phyloP scores from a whole-genome alignment of 1,284 basidiomycete species.

The Moesziomyces antarcticus region DNA sequence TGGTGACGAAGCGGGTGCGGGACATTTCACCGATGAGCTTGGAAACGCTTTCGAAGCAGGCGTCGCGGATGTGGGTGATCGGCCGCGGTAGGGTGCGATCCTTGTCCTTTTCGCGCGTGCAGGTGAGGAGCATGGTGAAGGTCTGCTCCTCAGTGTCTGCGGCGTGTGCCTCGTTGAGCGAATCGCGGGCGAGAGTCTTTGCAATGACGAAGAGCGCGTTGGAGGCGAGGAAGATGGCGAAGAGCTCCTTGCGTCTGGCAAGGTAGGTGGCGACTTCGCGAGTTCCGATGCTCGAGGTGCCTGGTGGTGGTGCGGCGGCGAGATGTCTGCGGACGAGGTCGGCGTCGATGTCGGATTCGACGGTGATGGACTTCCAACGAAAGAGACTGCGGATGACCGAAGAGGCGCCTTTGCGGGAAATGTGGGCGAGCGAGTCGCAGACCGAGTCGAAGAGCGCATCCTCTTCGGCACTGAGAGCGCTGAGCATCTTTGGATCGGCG shows the following conservation, averaged over 20 bases:
- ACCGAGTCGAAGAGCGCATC: constrained; percentile 84
- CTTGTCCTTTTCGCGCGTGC: constrained; percentile 55
- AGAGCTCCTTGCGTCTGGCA: constrained; percentile 49
- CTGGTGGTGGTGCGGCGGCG: constrained; percentile 11
- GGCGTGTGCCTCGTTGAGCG: constrained; percentile 38
- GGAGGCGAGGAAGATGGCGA: constrained; percentile 47
- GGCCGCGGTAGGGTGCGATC: constrained; percentile 41
- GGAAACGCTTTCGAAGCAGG: constrained; percentile 59
- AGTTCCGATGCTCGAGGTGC: constrained; percentile 16
- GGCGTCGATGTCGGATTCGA: constrained; percentile 36
- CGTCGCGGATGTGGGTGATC: constrained; percentile 47
- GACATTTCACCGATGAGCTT: constrained; percentile 62
- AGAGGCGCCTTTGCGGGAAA: constrained; percentile 84
- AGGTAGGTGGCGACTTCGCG: constrained; percentile 47
- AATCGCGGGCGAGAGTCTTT: constrained; percentile 26
- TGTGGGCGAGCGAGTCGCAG: constrained; percentile 83
- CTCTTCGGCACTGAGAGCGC: constrained; percentile 75
- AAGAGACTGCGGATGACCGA: constrained; percentile 86
- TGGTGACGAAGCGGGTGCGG: constrained; percentile 50
- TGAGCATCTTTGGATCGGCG: constrained; percentile 36
- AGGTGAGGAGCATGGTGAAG: constrained; percentile 59
- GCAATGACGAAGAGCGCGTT: constrained; percentile 44
- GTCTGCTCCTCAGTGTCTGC: constrained; percentile 48
- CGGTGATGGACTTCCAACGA: constrained; percentile 76
- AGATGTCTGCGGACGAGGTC: constrained; percentile 41